Conservation (phyloP, 192 early-diverging fungal species). For the Funneliformis geosporum region DNA sequence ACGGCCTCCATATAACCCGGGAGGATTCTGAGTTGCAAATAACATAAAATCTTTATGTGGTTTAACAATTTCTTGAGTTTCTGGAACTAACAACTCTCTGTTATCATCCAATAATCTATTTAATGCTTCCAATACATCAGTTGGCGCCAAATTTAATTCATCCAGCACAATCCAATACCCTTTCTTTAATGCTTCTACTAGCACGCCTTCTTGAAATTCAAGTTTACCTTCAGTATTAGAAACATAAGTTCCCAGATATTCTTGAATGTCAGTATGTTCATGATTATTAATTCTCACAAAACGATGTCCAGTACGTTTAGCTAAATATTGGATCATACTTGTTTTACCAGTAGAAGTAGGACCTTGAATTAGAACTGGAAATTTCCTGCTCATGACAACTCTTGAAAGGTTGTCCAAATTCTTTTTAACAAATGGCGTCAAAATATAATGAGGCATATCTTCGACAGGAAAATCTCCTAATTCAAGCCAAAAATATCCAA, state of each 20-base stretch:
- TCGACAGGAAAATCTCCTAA: slow-evolving; percentile 42
- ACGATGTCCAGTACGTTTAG: slow-evolving; percentile 83
- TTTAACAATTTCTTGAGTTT: slow-evolving; percentile 90
- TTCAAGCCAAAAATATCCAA: slow-evolving; percentile 89
- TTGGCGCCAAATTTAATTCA: slow-evolving; percentile 97
- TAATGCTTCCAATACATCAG: slow-evolving; percentile 97
- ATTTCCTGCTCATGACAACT: slow-evolving; percentile 86
- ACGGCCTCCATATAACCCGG: slow-evolving; percentile 96
- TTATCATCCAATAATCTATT: slow-evolving; percentile 98
- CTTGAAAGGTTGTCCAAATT: slow-evolving; percentile 90
- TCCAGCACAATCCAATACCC: slow-evolving; percentile 99
- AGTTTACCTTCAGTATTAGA: slow-evolving; percentile 79
- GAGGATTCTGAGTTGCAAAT: slow-evolving; percentile 99
- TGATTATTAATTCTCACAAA: slow-evolving; percentile 99
- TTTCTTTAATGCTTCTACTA: slow-evolving; percentile 89
- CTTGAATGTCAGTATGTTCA: slow-evolving; percentile 98
- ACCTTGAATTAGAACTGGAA: slow-evolving; percentile 97
- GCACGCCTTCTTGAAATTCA: slow-evolving; percentile 93
- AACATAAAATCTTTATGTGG: slow-evolving; percentile 97
- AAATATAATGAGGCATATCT: slow-evolving; percentile 66
- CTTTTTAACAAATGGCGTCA: slow-evolving; percentile 82
- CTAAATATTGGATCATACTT: slow-evolving; percentile 96
- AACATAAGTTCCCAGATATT: slow-evolving; percentile 94
- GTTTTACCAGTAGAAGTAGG: slow-evolving; percentile 98
- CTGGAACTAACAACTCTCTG: slow-evolving; percentile 92